Evolutionary conservation across 208 protist genomes (phyloP).

Genomic region (Wallacemonas rigidus): DNA sequence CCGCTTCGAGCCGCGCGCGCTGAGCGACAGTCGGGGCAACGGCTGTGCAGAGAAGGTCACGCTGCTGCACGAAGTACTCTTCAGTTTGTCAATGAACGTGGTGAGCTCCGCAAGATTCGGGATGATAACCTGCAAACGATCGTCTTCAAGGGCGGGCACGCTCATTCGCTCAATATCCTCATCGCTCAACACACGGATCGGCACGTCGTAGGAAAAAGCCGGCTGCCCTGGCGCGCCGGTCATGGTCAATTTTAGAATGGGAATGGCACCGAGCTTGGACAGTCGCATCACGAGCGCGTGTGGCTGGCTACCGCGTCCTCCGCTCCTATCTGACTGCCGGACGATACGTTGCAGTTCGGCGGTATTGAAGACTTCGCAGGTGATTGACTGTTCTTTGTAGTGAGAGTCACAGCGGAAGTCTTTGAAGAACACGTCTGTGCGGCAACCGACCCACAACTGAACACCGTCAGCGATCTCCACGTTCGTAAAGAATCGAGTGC

Average conservation of each 20-base stretch:
- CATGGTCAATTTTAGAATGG: slow-evolving; percentile 43
- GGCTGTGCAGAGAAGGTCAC: slow-evolving; percentile 51
- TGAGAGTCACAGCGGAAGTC: slow-evolving; percentile 75
- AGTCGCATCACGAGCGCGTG: slow-evolving; percentile 60
- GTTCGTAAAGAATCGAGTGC: slow-evolving; percentile 71
- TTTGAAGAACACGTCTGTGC: slow-evolving; percentile 58
- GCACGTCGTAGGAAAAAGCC: slow-evolving; percentile 78
- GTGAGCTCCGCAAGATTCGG: slow-evolving; percentile 69
- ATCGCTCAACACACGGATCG: slow-evolving; percentile 67
- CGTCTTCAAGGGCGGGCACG: slow-evolving; percentile 48
- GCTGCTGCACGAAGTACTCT: slow-evolving; percentile 55
- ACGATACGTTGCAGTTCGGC: slow-evolving; percentile 67
- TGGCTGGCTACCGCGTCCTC: slow-evolving; percentile 18
- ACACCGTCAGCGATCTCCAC: slow-evolving; percentile 55
- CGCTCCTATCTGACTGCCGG: slow-evolving; percentile 53
- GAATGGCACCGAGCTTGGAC: slow-evolving; percentile 29
- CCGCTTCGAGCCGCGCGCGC: slow-evolving; percentile 7
- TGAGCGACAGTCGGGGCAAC: neutral
- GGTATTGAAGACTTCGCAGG: slow-evolving; percentile 71
- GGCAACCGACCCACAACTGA: slow-evolving; percentile 75
- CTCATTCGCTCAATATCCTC: slow-evolving; percentile 53
- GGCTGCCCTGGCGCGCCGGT: slow-evolving; percentile 43
- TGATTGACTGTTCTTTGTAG: slow-evolving; percentile 72
- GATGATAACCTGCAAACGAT: slow-evolving; percentile 53
- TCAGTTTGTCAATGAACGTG: slow-evolving; percentile 76